A percentile compares a stretch with the other conserved stretches of the same genome.
phyloP scores from a whole-genome alignment of 2,329 filamentous ascomycete species.

The Hymenoscyphus salicellus region DNA sequence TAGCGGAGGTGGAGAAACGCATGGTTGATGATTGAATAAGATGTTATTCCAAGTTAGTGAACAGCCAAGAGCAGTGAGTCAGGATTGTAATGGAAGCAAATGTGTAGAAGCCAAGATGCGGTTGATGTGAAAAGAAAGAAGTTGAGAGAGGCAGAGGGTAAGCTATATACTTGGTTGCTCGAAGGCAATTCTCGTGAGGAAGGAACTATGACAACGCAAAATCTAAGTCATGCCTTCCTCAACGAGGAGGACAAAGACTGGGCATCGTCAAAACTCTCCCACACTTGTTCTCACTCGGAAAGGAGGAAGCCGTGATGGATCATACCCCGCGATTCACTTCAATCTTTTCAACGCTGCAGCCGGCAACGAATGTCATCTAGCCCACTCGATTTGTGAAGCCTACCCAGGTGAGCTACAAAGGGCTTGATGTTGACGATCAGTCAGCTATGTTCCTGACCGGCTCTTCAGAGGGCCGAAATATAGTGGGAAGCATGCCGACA shows the following conservation, averaged over 20 bases:
- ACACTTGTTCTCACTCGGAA: background rate
- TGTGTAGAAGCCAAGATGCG: conserved; percentile 8
- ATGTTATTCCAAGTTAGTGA: conserved; percentile 1
- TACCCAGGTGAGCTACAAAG: background rate
- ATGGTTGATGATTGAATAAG: conserved; percentile 19
- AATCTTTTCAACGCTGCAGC: background rate
- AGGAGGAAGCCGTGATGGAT: conserved; percentile 1
- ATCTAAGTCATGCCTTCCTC: background rate
- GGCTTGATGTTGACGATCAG: background rate
- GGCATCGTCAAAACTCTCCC: background rate
- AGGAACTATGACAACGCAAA: background rate
- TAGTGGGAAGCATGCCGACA: background rate
- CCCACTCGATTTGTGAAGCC: background rate
- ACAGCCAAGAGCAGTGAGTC: background rate
- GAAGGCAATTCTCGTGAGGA: background rate
- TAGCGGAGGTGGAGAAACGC: conserved; percentile 28
- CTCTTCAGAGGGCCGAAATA: background rate
- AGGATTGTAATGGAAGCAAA: background rate
- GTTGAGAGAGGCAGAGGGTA: background rate
- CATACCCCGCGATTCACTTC: background rate
- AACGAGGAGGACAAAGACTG: background rate
- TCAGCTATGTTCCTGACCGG: background rate
- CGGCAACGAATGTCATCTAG: background rate
- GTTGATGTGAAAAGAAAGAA: background rate
- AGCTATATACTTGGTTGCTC: background rate